Percentiles rank a stretch among this genome's conserved stretches.
phyloP scores from a whole-genome alignment of 805 yeast genomes.

The Kodamaea restingae region DNA sequence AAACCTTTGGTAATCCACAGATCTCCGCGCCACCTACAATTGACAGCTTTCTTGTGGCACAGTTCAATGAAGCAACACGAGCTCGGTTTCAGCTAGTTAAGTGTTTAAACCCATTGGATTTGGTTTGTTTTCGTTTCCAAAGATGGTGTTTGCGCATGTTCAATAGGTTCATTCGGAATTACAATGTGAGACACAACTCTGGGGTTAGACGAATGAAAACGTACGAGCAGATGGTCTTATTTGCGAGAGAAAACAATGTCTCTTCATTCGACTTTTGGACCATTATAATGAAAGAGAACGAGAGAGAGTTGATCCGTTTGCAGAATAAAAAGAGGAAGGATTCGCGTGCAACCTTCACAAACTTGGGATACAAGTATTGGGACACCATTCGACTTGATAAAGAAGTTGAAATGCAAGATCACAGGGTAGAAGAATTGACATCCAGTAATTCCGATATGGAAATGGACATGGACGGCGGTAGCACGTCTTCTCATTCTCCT shows the following conservation, averaged over 20 bases:
- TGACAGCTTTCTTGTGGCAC: conserved; percentile 23
- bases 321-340: conserved; percentile 4
- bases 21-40: conserved; percentile 10
- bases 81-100: conserved; percentile 19
- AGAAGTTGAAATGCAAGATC: conserved; percentile 8
- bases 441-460: conserved; percentile 12
- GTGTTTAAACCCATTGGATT: conserved; percentile 23
- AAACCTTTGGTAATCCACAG: conserved; percentile 5
- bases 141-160: conserved; percentile 35
- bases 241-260: conserved; percentile 20
- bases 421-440: conserved; percentile 1
- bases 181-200: conserved; percentile 18
- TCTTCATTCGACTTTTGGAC: conserved; percentile 19
- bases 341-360: conserved; percentile 14
- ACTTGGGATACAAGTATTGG: conserved; percentile 22
- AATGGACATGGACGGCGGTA: conserved; percentile 4
- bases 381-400: conserved; percentile 6
- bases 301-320: conserved; percentile 15
- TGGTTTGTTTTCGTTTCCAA: conserved; percentile 29
- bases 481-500: neutral
- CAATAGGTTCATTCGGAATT: conserved; percentile 29
- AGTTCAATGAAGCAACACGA: conserved; percentile 18
- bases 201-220: conserved; percentile 16
- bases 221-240: conserved; percentile 22
- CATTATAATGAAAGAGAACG: conserved; percentile 27